These are phyloP conservation scores for Collybia mongolica DNA, from an alignment of 768 basidiomycete genomes.

Conservation along the genomic window DNA sequence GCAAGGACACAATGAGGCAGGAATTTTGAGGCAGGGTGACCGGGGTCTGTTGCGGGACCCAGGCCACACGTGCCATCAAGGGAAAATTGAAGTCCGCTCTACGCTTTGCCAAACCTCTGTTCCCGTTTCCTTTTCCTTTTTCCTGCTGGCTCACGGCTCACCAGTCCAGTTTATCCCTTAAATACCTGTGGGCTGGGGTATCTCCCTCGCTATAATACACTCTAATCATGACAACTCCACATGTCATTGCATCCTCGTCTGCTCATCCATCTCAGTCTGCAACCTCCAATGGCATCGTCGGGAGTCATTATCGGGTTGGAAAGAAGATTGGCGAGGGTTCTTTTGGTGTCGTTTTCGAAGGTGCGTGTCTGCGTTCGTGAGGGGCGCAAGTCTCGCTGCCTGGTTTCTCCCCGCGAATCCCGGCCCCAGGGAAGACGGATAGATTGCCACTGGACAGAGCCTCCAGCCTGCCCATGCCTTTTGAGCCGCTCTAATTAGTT, in stretches of 20 bases:
- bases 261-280: slow-evolving; percentile 64
- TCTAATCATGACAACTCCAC: slow-evolving; percentile 69
- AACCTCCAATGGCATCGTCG: slow-evolving; percentile 72
- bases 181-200: slow-evolving; percentile 23
- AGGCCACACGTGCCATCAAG: not conserved
- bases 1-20: not conserved
- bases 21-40: not conserved
- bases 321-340: slow-evolving; percentile 99
- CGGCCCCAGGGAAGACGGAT: not conserved
- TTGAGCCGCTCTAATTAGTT: no score
- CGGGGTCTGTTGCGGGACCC: not conserved
- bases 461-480: no score
- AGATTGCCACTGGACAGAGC: not conserved
- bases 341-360: slow-evolving; percentile 98
- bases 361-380: slow-evolving; percentile 40
- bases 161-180: slow-evolving; percentile 15
- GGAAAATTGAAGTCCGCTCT: slow-evolving; percentile 7
- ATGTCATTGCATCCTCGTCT: slow-evolving; percentile 81
- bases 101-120: not conserved
- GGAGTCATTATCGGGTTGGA: slow-evolving; percentile 83
- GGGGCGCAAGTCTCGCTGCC: not conserved
- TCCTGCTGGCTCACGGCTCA: slow-evolving; percentile 16
- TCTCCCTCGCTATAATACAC: slow-evolving; percentile 6
- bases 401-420: not conserved
- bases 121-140: slow-evolving; percentile 9